A percentile compares a stretch with the other conserved stretches of the same genome.
These are phyloP conservation scores for Podospora sp. DNA, from an alignment of 495 filamentous ascomycete species.

Conservation along the genomic window DNA sequence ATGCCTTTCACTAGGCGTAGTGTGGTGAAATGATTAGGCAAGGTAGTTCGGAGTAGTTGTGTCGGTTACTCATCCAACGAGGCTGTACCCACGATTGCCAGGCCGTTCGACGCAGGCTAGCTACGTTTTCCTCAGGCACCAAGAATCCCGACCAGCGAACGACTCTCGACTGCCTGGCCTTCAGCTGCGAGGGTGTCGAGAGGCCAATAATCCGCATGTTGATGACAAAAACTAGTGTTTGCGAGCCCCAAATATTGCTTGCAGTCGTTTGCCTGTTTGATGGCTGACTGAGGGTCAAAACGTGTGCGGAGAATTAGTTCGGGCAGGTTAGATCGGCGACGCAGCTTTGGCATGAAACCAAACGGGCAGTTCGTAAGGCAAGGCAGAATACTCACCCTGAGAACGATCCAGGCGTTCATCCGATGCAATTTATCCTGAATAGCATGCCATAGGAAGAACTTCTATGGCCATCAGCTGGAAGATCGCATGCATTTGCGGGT, in stretches of 20 bases:
- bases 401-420: not conserved
- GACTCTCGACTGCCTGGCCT: not conserved
- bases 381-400: not conserved
- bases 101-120: not conserved
- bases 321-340: slow-evolving; percentile 18
- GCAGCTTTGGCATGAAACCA: not conserved
- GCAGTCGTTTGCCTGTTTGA: not conserved
- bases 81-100: not conserved
- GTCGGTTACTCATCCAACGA: not conserved
- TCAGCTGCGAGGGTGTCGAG: not conserved
- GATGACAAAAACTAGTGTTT: not conserved
- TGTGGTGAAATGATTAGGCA: not conserved
- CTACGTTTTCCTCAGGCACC: not conserved
- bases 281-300: not conserved
- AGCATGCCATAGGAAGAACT: not conserved
- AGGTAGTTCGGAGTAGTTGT: too few relatives aligned
- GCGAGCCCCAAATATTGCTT: not conserved
- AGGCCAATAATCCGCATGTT: not conserved
- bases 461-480: slow-evolving; percentile 5
- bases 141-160: not conserved
- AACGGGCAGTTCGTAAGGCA: slow-evolving; percentile 3
- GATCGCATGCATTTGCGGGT: not conserved
- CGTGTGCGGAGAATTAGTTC: not conserved
- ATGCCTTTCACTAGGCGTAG: not conserved
- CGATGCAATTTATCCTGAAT: not conserved